These are phyloP conservation scores for Dictyostelium purpureum DNA, from an alignment of 78 protist species.

Conservation along the genomic window DNA sequence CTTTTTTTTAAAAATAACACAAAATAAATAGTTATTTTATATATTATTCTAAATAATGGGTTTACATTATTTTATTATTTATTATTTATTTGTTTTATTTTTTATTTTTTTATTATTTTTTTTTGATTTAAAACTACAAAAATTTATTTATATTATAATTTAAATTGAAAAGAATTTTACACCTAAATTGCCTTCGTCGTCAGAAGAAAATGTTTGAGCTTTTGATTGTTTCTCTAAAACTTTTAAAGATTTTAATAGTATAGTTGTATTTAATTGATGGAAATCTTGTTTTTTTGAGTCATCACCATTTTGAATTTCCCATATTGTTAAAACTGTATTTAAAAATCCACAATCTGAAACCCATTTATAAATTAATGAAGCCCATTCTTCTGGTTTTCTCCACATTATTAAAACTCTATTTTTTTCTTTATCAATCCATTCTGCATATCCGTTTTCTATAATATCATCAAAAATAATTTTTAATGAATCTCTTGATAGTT, in stretches of 20 bases:
- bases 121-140: too few species aligned
- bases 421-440: conserved; percentile 63
- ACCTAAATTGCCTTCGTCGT: conserved; percentile 65
- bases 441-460: conserved; percentile 72
- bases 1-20: neutral
- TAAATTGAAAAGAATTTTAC: conserved; percentile 83
- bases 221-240: conserved; percentile 68
- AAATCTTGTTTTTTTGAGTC: conserved; percentile 71
- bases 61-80: too few species aligned
- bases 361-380: conserved; percentile 74
- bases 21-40: neutral
- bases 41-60: too few species aligned
- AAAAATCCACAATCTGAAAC: conserved; percentile 66
- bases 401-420: conserved; percentile 57
- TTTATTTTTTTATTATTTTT: too few species aligned
- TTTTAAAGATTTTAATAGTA: conserved; percentile 65
- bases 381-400: conserved; percentile 86
- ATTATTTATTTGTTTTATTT: neutral
- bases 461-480: conserved; percentile 56
- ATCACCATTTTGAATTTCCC: conserved; percentile 85
- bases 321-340: conserved; percentile 64
- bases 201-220: conserved; percentile 69
- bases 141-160: too few species aligned
- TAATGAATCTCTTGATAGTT: conserved; percentile 35
- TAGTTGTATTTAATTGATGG: conserved; percentile 59